Evolutionary conservation across 139 green algal genomes (phyloP), one percentile per base, ranked within the genome.

Genomic region (Picochlorum sp.): DNA sequence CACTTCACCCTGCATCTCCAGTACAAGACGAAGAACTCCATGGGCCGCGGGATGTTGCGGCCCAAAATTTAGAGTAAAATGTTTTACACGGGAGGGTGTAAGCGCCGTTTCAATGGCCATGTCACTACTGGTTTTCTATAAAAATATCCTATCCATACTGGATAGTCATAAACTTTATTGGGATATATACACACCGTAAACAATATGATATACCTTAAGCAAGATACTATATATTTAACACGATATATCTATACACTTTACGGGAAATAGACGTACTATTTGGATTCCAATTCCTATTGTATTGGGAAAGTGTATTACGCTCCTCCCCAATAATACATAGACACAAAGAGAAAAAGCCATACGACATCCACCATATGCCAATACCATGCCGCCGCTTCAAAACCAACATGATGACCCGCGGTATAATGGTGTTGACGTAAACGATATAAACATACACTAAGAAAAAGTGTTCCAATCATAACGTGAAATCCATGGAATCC

Each of bases 51-150:
- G 86, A 47, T 94, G 86, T 73, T 94, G 86, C 20, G 86, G 86
- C 51, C 86, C 86, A 79, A 94, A 94, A 77, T 91, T 94, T 30
- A 93, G 79, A 39, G 86, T 94, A 80, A 91, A 93, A 56, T 85
- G 83, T 63, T 87, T 85, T 30, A 70, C 26, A 54, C 55, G 50
- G 53, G 63, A 50, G 28, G 50, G 40, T 56, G 30, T 69, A 58
- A 73, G 37, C 52, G 65, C 47, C 62, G 70, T 61, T 62, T 63
- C 50, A 49, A 69, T 69, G 44, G 50, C 64, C 50, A 73, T 73
- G 50, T 18, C 57, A 60, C 68, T 52, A 65, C 58, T 39, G n/a
- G 50, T 63, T 50, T 53, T 70, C 53, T 57, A 51, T 61, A 56
- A 44, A 63, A 55, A 50, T 55, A 55, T 52, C 41, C 39, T 45